These are phyloP conservation scores for Hysterium pulicare DNA, from an alignment of 2,329 filamentous ascomycete genomes.

Conservation along the genomic window DNA sequence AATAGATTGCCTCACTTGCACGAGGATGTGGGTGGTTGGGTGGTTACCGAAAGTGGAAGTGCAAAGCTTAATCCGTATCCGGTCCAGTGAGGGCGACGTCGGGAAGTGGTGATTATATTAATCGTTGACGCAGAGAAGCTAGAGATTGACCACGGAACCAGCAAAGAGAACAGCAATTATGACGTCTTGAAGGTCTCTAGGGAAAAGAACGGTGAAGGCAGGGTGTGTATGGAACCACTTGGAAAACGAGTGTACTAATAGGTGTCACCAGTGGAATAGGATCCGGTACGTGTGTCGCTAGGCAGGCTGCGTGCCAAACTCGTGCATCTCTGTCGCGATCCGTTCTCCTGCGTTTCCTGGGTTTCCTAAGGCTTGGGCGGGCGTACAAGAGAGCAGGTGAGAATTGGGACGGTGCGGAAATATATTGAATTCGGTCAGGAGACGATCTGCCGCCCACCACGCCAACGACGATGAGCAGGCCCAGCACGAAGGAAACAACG, in stretches of 20 bases:
- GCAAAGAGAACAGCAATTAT: slow-evolving; percentile 9
- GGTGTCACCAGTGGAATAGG: slow-evolving; percentile 28
- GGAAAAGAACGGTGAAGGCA: slow-evolving; percentile 20
- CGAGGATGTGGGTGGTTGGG: no score
- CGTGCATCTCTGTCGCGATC: slow-evolving; percentile 23
- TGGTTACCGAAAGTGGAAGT: no score
- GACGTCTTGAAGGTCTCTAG: slow-evolving; percentile 14
- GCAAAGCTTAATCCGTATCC: no score
- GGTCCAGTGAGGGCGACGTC: no score
- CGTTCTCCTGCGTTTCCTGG: slow-evolving; percentile 11
- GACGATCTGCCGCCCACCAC: slow-evolving; percentile 10
- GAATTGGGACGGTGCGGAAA: no score
- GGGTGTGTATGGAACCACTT: slow-evolving; percentile 27
- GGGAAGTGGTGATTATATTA: no score
- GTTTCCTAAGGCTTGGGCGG: no score
- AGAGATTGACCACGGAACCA: slow-evolving; percentile 11
- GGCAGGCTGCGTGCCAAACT: slow-evolving; percentile 16
- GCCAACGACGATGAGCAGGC: slow-evolving; percentile 3
- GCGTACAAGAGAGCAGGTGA: no score
- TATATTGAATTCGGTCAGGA: slow-evolving; percentile 26
- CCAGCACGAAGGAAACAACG: slow-evolving; percentile 24
- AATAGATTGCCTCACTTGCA: no score
- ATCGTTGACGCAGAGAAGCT: neutral
- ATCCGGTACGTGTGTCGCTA: slow-evolving; percentile 8
- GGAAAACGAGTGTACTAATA: slow-evolving; percentile 8